Evolutionary conservation across 192 early-diverging fungal genomes (phyloP).

Genomic region (Coemansia sp.): DNA sequence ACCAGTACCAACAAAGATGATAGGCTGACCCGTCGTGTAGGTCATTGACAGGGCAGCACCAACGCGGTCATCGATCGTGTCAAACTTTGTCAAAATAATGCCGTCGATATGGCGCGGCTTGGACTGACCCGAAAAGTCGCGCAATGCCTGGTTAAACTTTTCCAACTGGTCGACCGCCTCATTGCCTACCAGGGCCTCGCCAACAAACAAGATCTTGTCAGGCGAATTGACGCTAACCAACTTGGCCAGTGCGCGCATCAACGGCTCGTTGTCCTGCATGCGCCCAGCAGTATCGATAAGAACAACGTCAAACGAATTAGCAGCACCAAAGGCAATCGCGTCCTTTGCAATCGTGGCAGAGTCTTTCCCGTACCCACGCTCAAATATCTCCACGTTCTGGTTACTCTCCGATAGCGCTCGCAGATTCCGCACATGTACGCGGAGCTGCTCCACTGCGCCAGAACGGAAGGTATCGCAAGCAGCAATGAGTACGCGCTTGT

Average conservation of each 20-base stretch:
- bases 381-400: conserved; percentile 83
- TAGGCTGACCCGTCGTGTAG: conserved; percentile 92
- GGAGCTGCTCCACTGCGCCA: conserved; percentile 94
- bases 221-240: conserved; percentile 88
- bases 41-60: conserved; percentile 97
- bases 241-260: conserved; percentile 96
- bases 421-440: conserved; percentile 88
- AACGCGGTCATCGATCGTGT: conserved; percentile 96
- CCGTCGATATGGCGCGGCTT: conserved; percentile 92
- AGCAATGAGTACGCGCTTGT: conserved; percentile 85
- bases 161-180: conserved; percentile 95
- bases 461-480: conserved; percentile 97
- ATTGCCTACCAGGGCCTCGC: conserved; percentile 96
- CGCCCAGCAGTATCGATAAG: conserved; percentile 95
- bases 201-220: conserved; percentile 97
- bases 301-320: conserved; percentile 84
- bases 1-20: conserved; percentile 95
- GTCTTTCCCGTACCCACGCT: conserved; percentile 97
- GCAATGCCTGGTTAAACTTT: conserved; percentile 94
- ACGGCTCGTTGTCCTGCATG: conserved; percentile 98
- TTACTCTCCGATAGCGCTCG: conserved; percentile 67
- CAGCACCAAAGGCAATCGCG: conserved; percentile 79
- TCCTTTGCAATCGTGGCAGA: conserved; percentile 95
- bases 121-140: conserved; percentile 82
- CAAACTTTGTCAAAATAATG: conserved; percentile 96